These are phyloP conservation scores for Perkinsus olseni DNA, from an alignment of 169 alveolate genomes.

Conservation along the genomic window DNA sequence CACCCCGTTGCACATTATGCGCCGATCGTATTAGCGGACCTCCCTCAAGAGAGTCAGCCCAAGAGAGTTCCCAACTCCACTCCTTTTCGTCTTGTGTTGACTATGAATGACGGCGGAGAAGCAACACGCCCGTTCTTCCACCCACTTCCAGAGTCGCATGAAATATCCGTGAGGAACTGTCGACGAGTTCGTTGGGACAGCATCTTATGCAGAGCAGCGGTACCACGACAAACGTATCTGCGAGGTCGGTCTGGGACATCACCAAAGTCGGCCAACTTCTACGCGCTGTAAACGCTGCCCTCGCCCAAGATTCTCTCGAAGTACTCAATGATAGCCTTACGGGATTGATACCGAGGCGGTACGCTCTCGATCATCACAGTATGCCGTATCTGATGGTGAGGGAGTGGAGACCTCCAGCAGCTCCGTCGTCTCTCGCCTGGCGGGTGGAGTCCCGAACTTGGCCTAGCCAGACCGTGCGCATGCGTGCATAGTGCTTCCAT, in stretches of 20 bases:
- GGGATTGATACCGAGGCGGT: background rate
- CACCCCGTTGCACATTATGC: no score
- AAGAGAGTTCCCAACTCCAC: no score
- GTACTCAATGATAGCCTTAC: background rate
- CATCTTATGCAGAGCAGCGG: background rate
- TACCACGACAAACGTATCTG: background rate
- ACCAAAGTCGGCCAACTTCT: background rate
- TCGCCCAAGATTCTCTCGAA: background rate
- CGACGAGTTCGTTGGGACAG: background rate
- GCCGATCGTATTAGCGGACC: background rate
- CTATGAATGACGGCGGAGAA: no score
- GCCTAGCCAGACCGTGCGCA: background rate
- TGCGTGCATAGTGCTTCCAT: background rate
- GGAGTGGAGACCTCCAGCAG: no score
- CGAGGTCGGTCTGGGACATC: background rate
- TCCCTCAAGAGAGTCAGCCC: background rate
- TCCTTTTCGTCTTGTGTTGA: no score
- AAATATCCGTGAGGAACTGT: background rate
- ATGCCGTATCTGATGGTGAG: background rate
- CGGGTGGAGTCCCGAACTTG: background rate
- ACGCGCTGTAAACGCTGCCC: background rate
- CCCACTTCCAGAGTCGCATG: background rate
- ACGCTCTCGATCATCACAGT: background rate
- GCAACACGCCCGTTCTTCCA: no score
- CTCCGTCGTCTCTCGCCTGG: background rate